Base-by-base conservation (phyloP, 169 alveolate species). In the Plasmodium fragile region DNA sequence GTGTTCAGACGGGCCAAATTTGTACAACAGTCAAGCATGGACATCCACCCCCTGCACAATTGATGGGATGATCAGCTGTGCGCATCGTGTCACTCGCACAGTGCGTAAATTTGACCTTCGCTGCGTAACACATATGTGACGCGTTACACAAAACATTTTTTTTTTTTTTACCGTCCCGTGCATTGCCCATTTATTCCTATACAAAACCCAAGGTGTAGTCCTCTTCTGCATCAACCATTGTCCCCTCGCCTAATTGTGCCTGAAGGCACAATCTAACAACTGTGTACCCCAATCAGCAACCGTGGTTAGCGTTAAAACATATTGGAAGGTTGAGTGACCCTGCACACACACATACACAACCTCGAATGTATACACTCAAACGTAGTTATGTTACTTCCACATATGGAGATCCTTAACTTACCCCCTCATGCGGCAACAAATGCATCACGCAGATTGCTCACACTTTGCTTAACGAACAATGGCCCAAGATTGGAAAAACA, bases 401-500 rank as follows among this genome's bases (percentile, higher is more conserved):
- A 49, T 16, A 13, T 49, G 59, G 55, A n/a, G 59, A 49, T 8
- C 59, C 59, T 49, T 49, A 49, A 49, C 22, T 13, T 13, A 49
- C 25, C 30, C 30, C 45, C 72, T 78, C 83, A 18, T 5, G 28
- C 28, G 25, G 16, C 28, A 78, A 22, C 39, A 49, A 0, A 18
- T 3, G 53, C 75, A 34, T 82, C 75, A 32, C 45, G 39, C 39
- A 18, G 22, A 45, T 16, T 10, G 73, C 7, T 71, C 34, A 70
- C 32, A 25, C 39, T 8, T 28, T 28, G 59, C 73, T 10, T 71
- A 45, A 39, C 53, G 39, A 70, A 41, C 75, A 85, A 85, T 85
- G 93, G 69, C 41, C 53, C 81, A 85, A 69, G 73, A 32, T 3
- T 85, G 93, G 93, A 85, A 85, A 85, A 85, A 55, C 28, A 52